phyloP scores from a whole-genome alignment of 306 rosid species.

The Acacia crassicarpa region DNA sequence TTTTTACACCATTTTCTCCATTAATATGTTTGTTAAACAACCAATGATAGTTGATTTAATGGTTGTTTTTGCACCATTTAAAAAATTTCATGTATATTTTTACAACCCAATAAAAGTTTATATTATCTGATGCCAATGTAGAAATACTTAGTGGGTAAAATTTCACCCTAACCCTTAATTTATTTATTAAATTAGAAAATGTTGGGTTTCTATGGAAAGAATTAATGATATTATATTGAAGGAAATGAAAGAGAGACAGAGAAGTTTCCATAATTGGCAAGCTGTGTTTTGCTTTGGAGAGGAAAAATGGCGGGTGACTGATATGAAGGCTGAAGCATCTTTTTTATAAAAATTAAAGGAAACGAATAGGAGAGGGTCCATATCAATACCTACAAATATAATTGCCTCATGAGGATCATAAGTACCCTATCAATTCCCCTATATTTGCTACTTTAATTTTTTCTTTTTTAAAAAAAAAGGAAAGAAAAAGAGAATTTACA shows the following conservation, averaged over 20 bases:
- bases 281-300: constrained; percentile 41
- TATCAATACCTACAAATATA: constrained; percentile 33
- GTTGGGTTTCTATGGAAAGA: constrained; percentile 6
- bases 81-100: too few relatives aligned
- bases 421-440: constrained; percentile 44
- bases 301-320: constrained; percentile 31
- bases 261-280: constrained; percentile 59
- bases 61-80: too few relatives aligned
- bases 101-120: too few relatives aligned
- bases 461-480: background rate
- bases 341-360: background rate
- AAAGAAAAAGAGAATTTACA: constrained; percentile 13
- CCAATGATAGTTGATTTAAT: too few relatives aligned
- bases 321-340: constrained; percentile 18
- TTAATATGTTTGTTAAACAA: too few relatives aligned
- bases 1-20: too few relatives aligned
- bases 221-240: background rate
- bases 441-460: constrained; percentile 17
- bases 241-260: constrained; percentile 20
- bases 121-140: too few relatives aligned
- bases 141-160: too few relatives aligned
- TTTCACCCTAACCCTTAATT: too few relatives aligned
- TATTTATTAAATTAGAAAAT: background rate
- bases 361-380: constrained; percentile 41
- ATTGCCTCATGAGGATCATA: constrained; percentile 43